Evolutionary conservation across 2,329 filamentous ascomycete genomes (phyloP).

Genomic region (Arthrinium puccinioides): DNA sequence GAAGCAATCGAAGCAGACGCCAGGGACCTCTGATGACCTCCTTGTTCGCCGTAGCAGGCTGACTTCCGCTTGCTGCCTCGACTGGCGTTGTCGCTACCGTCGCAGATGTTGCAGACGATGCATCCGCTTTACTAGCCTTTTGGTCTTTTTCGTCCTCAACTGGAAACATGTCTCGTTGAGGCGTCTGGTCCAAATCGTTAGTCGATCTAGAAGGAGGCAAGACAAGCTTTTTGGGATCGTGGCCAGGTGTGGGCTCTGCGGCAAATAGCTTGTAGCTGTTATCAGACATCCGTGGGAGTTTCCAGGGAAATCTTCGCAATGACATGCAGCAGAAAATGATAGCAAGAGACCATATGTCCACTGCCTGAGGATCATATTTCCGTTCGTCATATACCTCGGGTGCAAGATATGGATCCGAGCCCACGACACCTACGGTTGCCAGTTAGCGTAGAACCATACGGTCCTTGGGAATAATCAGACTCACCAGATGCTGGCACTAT

Average conservation of each 20-base stretch:
- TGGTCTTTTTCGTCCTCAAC: conserved; percentile 24
- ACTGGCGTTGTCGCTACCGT: conserved; percentile 15
- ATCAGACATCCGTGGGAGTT: conserved; percentile 82
- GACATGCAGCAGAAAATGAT: conserved; percentile 99
- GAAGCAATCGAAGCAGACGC: conserved; percentile 79
- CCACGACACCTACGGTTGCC: conserved; percentile 59
- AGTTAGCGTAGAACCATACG: too few species aligned
- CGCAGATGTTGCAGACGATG: conserved; percentile 15
- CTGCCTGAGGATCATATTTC: conserved; percentile 88
- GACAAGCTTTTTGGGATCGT: conserved; percentile 49
- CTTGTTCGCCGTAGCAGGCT: conserved; percentile 35
- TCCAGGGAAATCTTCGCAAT: conserved; percentile 91
- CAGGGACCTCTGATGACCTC: conserved; percentile 89
- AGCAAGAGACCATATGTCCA: conserved; percentile 95
- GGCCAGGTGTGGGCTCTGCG: conserved; percentile 71
- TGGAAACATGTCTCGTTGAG: conserved; percentile 29
- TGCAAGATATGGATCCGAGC: conserved; percentile 91
- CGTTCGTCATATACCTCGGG: conserved; percentile 93
- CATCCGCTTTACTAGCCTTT: conserved; percentile 11
- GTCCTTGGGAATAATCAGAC: conserved; percentile 26
- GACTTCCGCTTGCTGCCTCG: too few species aligned
- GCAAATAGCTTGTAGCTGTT: conserved; percentile 94
- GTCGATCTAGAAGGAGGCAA: conserved; percentile 37
- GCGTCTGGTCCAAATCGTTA: conserved; percentile 32
- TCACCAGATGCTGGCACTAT: conserved; percentile 74